These are phyloP conservation scores for Uncinocarpus reesii DNA, from an alignment of 2,329 filamentous ascomycete species.

Conservation along the genomic window DNA sequence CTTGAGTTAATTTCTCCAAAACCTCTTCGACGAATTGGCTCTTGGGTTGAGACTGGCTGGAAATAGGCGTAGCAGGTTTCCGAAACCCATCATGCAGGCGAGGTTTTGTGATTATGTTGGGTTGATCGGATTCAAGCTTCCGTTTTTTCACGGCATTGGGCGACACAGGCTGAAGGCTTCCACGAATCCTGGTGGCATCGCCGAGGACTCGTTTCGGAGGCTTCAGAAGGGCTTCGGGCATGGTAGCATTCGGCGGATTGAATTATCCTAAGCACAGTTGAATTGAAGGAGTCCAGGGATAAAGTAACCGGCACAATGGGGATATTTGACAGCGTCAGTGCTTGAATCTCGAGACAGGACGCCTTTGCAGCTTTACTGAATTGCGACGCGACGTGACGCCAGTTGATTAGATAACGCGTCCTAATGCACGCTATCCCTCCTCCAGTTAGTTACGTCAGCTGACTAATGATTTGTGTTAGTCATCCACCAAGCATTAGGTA, in stretches of 20 bases:
- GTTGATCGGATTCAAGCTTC: slow-evolving; percentile 53
- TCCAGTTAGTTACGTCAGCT: no score
- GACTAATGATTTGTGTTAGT: no score
- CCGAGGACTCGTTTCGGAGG: slow-evolving; percentile 65
- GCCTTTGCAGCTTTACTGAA: no score
- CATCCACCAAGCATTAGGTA: no score
- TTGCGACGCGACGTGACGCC: no score
- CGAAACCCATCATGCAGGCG: slow-evolving; percentile 51
- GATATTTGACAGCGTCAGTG: no score
- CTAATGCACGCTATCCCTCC: no score
- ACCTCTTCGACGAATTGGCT: slow-evolving; percentile 90
- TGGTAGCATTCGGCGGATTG: slow-evolving; percentile 14
- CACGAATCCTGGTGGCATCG: slow-evolving; percentile 55
- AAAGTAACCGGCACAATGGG: no score
- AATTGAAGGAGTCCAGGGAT: no score
- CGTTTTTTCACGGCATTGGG: slow-evolving; percentile 61
- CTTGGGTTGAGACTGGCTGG: slow-evolving; percentile 61
- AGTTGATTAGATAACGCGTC: no score
- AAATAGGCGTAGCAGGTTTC: slow-evolving; percentile 49
- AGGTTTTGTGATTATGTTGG: slow-evolving; percentile 48
- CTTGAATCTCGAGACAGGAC: no score
- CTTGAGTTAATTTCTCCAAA: slow-evolving; percentile 89
- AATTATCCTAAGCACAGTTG: background rate
- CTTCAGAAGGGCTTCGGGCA: slow-evolving; percentile 33
- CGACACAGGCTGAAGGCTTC: slow-evolving; percentile 46